Conservation (phyloP, 225 moss, liverwort and hornwort species). For the Pleurozium schreberi region DNA sequence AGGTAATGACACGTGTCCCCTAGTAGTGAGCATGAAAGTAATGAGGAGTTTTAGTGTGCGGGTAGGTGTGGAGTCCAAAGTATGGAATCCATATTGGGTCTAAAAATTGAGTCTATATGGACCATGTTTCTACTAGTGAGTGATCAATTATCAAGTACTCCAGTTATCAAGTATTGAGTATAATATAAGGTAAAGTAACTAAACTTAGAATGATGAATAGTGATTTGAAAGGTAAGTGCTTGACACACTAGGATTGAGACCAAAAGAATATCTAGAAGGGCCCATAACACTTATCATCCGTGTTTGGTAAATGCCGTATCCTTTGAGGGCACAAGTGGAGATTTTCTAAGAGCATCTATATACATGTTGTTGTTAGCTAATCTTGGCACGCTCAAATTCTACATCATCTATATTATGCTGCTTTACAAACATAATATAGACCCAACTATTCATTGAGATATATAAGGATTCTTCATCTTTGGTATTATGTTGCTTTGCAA, state of each 20-base stretch:
- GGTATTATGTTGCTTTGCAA: accelerated
- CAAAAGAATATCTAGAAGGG: background rate
- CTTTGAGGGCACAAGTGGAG: accelerated
- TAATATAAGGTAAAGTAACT: background rate
- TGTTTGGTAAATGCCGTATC: accelerated
- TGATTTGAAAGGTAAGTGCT: too few species aligned
- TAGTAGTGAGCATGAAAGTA: too few species aligned
- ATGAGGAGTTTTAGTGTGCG: too few species aligned
- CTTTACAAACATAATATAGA: background rate
- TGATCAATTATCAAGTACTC: background rate
- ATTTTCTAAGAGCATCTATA: background rate
- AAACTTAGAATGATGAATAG: background rate
- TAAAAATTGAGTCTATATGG: accelerated
- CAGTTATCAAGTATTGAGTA: background rate
- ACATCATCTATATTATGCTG: background rate
- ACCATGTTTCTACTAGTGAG: background rate
- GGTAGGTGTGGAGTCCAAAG: too few species aligned
- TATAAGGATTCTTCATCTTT: background rate
- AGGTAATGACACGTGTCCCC: too few species aligned
- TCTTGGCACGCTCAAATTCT: background rate
- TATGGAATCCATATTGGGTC: too few species aligned
- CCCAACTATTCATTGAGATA: too few species aligned
- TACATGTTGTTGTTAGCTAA: accelerated
- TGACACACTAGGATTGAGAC: accelerated
- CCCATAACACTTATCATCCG: background rate